Evolutionary conservation across 176 grass and related monocot genomes (phyloP).

Genomic region (Aechmea fasciata): DNA sequence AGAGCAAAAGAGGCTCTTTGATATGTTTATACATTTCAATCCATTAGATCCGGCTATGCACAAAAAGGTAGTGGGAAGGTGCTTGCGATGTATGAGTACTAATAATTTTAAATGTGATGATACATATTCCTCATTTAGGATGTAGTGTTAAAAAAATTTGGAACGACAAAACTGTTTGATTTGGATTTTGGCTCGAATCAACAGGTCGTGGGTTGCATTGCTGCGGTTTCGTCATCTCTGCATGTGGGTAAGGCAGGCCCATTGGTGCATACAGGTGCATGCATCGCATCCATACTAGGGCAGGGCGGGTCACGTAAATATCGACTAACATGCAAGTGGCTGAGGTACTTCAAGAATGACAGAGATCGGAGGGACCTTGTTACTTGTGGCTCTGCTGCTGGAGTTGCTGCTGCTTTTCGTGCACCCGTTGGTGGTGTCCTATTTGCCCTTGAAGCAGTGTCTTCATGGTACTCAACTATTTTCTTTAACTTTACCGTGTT

Average conservation of each 20-base stretch:
- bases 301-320: slow-evolving; percentile 83
- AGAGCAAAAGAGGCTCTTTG: no score
- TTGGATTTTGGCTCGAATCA: slow-evolving; percentile 14
- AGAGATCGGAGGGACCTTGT: slow-evolving; percentile 85
- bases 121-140: neutral
- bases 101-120: neutral
- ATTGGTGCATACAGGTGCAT: slow-evolving; percentile 68
- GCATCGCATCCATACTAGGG: slow-evolving; percentile 82
- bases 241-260: slow-evolving; percentile 94
- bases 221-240: slow-evolving; percentile 86
- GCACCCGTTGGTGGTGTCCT: slow-evolving; percentile 86
- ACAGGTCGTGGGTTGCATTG: slow-evolving; percentile 73
- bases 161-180: neutral
- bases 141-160: neutral
- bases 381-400: slow-evolving; percentile 81
- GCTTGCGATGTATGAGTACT: neutral
- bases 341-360: slow-evolving; percentile 94
- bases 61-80: neutral
- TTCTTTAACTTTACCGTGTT: neutral
- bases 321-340: slow-evolving; percentile 61
- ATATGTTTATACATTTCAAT: slow-evolving; percentile 1
- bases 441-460: slow-evolving; percentile 80
- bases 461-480: slow-evolving; percentile 67
- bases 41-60: neutral
- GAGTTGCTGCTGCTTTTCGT: slow-evolving; percentile 82